Base-by-base conservation (phyloP, 2,329 filamentous ascomycete genomes). In the Aspergillus nomiae region DNA sequence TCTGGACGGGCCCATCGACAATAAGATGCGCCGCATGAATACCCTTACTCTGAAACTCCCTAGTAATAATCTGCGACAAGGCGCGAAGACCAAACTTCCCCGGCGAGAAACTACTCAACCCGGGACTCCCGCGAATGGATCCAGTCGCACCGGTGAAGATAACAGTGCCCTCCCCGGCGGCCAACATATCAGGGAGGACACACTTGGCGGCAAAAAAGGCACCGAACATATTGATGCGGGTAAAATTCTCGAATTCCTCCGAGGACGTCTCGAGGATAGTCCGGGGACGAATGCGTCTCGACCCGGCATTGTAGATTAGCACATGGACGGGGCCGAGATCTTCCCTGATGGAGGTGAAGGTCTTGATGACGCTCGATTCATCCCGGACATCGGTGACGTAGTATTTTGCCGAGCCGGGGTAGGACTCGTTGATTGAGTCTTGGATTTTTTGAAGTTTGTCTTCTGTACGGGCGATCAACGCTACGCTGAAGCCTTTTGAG, bases 1-100 rank as follows among this genome's bases (percentile, higher is more conserved):
- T 67, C 54, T 67, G 59, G n/a, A 67, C 65, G 43, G 65, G 65
- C 45, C 65, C 65, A 59, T 67, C 65, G 4, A 67, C 61, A 26
- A 67, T 48, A 16, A 67, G 50, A 67, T 67, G 65, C 36, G 59
- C 65, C 8, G 63, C 59, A 61, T 67, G 65, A 8, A 67, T 46
- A 1, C 65, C 65, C 14, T 56, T 53, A 16, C 36, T 19, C 46
- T 67, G 65, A 43, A 67, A 67, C 54, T 67, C 65, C 19, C 65
- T 32, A 54, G 65, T 61, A 46, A 67, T 60, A 24, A 65, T 62
- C 61, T 67, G 65, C 16, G 61, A 58, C 24, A 67, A 28, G 19
- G 65, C 58, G 36, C 65, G 51, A 10, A 67, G 55, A 24, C 65
- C 65, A 56, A 67, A 67, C 59, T 67, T 67, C 1, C 61, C 65